Evolutionary conservation across 148 eudicot species (phyloP).

Genomic region (Suaeda aralocaspica): DNA sequence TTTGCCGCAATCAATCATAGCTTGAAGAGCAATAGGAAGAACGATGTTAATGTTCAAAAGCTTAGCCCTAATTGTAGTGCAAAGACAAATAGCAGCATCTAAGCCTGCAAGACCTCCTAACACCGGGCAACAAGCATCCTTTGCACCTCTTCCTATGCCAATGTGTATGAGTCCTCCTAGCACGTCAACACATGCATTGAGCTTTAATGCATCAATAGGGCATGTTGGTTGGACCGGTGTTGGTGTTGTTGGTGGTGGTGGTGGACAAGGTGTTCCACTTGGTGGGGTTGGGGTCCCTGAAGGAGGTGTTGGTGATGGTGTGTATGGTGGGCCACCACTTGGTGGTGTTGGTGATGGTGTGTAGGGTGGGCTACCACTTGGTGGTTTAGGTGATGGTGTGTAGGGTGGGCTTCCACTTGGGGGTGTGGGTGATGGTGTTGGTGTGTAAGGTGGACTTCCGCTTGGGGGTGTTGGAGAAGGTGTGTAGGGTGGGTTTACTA

Average conservation of each 20-base stretch:
- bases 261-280: constrained; percentile 23
- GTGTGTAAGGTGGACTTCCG: constrained; percentile 24
- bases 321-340: not conserved
- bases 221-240: constrained; percentile 37
- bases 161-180: constrained; percentile 61
- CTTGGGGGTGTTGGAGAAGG: constrained; percentile 28
- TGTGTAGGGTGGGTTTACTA: constrained; percentile 21
- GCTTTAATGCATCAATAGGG: constrained; percentile 60
- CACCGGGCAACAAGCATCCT: constrained; percentile 57
- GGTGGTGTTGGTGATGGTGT: not conserved
- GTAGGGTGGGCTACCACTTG: constrained; percentile 6
- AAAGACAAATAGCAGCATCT: constrained; percentile 70
- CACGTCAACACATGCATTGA: constrained; percentile 56
- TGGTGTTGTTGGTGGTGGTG: constrained; percentile 12
- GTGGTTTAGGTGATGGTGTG: not conserved
- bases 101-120: constrained; percentile 49
- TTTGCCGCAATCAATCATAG: constrained; percentile 62
- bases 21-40: constrained; percentile 60
- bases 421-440: constrained; percentile 21
- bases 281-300: constrained; percentile 13
- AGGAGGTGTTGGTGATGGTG: constrained; percentile 19
- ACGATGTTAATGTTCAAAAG: constrained; percentile 50
- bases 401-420: constrained; percentile 25
- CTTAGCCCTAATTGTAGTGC: constrained; percentile 59
- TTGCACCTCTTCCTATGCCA: constrained; percentile 51